Evolutionary conservation across 768 basidiomycete genomes (phyloP), one percentile per base, ranked within the genome.

Genomic region (Boletus coccyginus): DNA sequence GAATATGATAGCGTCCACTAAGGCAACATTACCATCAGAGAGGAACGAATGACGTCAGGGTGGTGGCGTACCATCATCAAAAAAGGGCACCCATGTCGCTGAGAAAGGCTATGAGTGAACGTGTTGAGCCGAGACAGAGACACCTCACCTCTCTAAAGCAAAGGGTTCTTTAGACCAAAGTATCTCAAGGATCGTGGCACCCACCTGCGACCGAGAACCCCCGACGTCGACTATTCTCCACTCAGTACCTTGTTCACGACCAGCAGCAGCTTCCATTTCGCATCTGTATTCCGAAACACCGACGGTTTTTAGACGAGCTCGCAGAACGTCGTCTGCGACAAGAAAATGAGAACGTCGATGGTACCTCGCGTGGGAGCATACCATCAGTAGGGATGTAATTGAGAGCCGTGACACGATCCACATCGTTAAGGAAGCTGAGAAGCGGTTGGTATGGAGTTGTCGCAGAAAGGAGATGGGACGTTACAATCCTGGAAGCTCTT

Each of bases 231-330:
- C 75, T 64, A 81, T 81, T 53, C 81, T 73, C 80, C 80, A 81
- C 55, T 82, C 78, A 2, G 80, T 76, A 13, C 81, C 80, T 47
- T 75, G 74, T 57, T 82, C 81, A 33, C 76, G 72, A 21, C 81
- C 74, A 29, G 74, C 75, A 7, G 74, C 77, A 10, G 85, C 80
- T 63, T 80, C 90, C 86, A 92, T 90, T 73, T 89, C 84, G 60
- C 90, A 92, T 69, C 80, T 85, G 72, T 92, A 90, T 69, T 92
- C 90, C 4, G 86, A 85, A 9, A 90, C 88, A 10, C 90, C 90
- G 36, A 92, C 86, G 0, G 81, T 82, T 66, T 83, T 83, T 35
- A 82, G 68, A 27, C 81, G 76, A 9, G 81, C 81, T 52, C 70
- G 75, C 45, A 82, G 67, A 29, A 82, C 80, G 56, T 82, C 81